Evolutionary conservation across 2,329 filamentous ascomycete species (phyloP), one percentile per base, ranked within the genome.

Genomic region (Colletotrichum echinochloae): DNA sequence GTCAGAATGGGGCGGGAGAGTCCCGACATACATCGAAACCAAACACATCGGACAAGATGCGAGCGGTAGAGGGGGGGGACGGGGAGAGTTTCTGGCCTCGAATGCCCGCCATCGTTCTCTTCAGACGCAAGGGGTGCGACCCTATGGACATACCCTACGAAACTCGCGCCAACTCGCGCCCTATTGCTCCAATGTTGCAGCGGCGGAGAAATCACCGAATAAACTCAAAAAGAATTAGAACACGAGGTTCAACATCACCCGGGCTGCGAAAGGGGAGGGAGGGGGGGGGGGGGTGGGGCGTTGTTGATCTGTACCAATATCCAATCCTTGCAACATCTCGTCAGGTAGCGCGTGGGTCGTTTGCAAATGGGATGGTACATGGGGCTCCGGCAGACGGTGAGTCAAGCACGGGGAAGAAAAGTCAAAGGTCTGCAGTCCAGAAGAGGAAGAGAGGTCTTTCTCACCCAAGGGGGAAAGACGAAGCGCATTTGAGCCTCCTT

Each of bases 291-390:
- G 44, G 59, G 23, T 11, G 37, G 18, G 51, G 35, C 30, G 41
- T 60, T 41, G 20, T 39, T 55, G 60, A 54, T 52, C 52, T 37
- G 49, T 57, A 54, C 16, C 61, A 65, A 55, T 69, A 54, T 49
- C 48, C n/a, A n/a, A n/a, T n/a, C 61, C 30, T 46, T 55, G 61
- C 54, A 65, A 51, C 18, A 28, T 41, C 26, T 18, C 46, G 46
- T 28, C 61, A 65, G 60, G 66, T 20, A 60, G 18, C 61, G 66
- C 66, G 65, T 61, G 66, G 66, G 54, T 60, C 35, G 37, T 46
- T 52, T 28, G 33, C 30, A 23, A 35, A 46, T 7, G 18, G 65
- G 52, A 65, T 28, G 35, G 52, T 46, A 65, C 65, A 65, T 64
- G 65, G 65, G 57, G 44, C 44, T 60, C 28, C 49, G 26, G 52